Evolutionary conservation across 2,329 filamentous ascomycete species (phyloP), one percentile per base, ranked within the genome.

Genomic region (Cadophora sp.): DNA sequence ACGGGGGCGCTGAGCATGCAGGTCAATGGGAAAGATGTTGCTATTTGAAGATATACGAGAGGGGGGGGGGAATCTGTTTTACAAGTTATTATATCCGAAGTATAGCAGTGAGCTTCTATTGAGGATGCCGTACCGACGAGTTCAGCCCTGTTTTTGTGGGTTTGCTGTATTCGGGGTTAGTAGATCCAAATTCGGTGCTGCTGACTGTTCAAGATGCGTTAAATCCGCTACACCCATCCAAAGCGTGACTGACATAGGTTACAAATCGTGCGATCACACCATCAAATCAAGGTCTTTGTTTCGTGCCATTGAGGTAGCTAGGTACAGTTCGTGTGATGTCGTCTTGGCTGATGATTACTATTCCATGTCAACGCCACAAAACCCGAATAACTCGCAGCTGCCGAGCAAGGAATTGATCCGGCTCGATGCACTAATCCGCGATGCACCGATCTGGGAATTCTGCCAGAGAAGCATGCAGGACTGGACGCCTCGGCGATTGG

Each of bases 121-220:
- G n/a, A n/a, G 11, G 2, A 13, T 39, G n/a, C n/a, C n/a, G n/a
- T n/a, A n/a, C n/a, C n/a, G n/a, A n/a, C n/a, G n/a, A n/a, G n/a
- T 59, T 9, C 41, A 22, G 56, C 56, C 20, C 39, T 60, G 41
- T 30, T 60, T 45, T 18, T 51, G 22, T 20, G 8, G 22, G 30
- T 22, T 13, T n/a, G n/a, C n/a, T n/a, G n/a, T n/a, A n/a, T n/a
- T n/a, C 4, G 18, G 4, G n/a, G 30, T 14, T 2, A 3, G 27
- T 18, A 33, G 11, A 18, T 36, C 51, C 51, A 6, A 11, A 20
- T 39, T 14, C n/a, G 18, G 53, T 8, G 13, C 24, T 58, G 53
- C 53, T 58, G 30, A 58, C 1, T 39, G 53, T 43, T 58, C 53
- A 16, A 22, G n/a, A 58, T 56, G 36, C 36, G n/a, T 58, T 58